These are phyloP conservation scores for Blastobotrys aristatus DNA, from an alignment of 1,139 yeast genomes.

Conservation along the genomic window DNA sequence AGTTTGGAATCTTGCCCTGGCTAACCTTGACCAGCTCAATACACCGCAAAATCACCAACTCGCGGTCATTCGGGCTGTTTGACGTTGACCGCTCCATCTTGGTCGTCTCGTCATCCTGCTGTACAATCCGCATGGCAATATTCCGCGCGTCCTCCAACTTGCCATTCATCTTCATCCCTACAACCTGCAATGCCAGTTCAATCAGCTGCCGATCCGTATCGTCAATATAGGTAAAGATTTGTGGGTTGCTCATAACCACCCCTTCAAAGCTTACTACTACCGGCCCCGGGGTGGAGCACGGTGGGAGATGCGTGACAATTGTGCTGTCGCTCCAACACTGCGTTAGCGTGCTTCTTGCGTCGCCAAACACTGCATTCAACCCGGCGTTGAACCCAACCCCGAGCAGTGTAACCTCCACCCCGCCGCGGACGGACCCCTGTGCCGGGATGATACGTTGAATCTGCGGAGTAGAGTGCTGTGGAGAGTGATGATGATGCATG, in stretches of 20 bases:
- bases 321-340: slow-evolving; percentile 97
- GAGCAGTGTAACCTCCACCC: slow-evolving; percentile 84
- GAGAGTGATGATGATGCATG: slow-evolving; percentile 3
- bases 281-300: slow-evolving; percentile 83
- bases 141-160: slow-evolving; percentile 87
- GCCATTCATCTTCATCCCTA: slow-evolving; percentile 93
- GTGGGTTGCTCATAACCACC: slow-evolving; percentile 36
- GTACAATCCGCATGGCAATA: slow-evolving; percentile 77
- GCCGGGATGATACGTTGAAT: slow-evolving; percentile 83
- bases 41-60: slow-evolving; percentile 27
- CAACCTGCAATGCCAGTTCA: slow-evolving; percentile 88
- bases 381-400: slow-evolving; percentile 87
- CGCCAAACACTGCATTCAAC: slow-evolving; percentile 78
- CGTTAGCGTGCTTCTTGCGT: slow-evolving; percentile 74
- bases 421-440: slow-evolving; percentile 93
- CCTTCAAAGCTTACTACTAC: slow-evolving; percentile 75
- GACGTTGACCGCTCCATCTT: slow-evolving; percentile 3
- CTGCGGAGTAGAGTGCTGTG: slow-evolving; percentile 30
- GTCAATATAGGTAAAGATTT: slow-evolving; percentile 80
- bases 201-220: slow-evolving; percentile 90
- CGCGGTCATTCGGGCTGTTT: slow-evolving; percentile 20
- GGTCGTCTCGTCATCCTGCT: slow-evolving; percentile 18
- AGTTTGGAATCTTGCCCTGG: slow-evolving; percentile 44
- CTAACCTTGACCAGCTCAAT: slow-evolving; percentile 24
- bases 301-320: slow-evolving; percentile 88